Percentiles rank a stretch among this genome's conserved stretches.
phyloP scores from a whole-genome alignment of 108 stramenopile genomes.

The Pseudonitzschia multiseries region DNA sequence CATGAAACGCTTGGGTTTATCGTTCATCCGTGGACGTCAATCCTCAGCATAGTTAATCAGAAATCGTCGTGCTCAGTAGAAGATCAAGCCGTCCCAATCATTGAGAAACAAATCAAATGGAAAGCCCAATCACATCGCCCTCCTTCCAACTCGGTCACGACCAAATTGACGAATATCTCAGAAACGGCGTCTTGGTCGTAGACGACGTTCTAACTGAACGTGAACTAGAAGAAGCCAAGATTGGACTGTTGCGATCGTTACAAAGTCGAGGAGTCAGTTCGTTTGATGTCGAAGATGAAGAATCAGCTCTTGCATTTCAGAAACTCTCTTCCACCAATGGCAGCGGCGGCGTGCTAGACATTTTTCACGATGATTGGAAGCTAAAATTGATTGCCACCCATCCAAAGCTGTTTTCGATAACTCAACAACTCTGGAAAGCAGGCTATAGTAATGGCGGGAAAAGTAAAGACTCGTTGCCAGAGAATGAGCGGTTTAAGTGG shows the following conservation, averaged over 20 bases:
- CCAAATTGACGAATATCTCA: slow-evolving; percentile 25
- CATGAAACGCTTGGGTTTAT: too few relatives aligned
- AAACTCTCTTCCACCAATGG: slow-evolving; percentile 77
- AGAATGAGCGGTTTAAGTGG: slow-evolving; percentile 50
- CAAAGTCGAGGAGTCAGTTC: slow-evolving; percentile 39
- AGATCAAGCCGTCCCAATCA: too few relatives aligned
- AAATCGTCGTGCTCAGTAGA: too few relatives aligned
- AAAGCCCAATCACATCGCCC: too few relatives aligned
- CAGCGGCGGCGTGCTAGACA: slow-evolving; percentile 87
- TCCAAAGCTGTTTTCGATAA: slow-evolving; percentile 61
- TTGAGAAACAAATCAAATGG: too few relatives aligned
- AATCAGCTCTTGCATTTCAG: slow-evolving; percentile 49
- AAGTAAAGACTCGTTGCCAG: slow-evolving; percentile 25
- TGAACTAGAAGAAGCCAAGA: slow-evolving; percentile 46
- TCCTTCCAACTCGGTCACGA: not conserved
- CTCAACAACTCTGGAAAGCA: slow-evolving; percentile 78
- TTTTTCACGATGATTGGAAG: slow-evolving; percentile 90
- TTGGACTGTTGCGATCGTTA: slow-evolving; percentile 54
- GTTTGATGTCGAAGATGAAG: slow-evolving; percentile 16
- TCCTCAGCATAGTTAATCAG: too few relatives aligned
- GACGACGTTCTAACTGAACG: slow-evolving; percentile 48
- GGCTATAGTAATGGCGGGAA: slow-evolving; percentile 69
- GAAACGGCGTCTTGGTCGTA: slow-evolving; percentile 72
- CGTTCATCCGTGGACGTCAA: too few relatives aligned
- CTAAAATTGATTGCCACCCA: slow-evolving; percentile 59